These are phyloP conservation scores for Fraxinus latifolia DNA, from an alignment of 305 asterid species.

Conservation along the genomic window DNA sequence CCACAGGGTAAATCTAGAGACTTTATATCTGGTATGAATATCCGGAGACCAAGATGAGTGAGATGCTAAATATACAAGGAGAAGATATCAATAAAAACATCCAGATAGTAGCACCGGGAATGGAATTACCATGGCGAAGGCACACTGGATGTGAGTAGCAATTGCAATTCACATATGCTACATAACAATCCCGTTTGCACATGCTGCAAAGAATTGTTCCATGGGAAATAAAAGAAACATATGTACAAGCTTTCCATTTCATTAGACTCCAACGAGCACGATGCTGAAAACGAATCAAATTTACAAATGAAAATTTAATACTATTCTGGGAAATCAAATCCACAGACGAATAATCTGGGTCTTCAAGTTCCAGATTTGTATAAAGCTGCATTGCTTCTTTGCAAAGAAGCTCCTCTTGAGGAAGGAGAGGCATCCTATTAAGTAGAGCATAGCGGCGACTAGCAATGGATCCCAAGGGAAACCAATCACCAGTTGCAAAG, in stretches of 20 bases:
- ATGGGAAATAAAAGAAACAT: slow-evolving; percentile 52
- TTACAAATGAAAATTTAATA: slow-evolving; percentile 64
- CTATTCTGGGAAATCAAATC: slow-evolving; percentile 46
- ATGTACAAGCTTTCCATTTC: slow-evolving; percentile 44
- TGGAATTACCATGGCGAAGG: slow-evolving; percentile 77
- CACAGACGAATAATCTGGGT: slow-evolving; percentile 40
- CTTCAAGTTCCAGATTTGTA: slow-evolving; percentile 39
- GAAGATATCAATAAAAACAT: background rate
- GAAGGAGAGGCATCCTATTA: slow-evolving; percentile 79
- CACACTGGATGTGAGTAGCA: slow-evolving; percentile 75
- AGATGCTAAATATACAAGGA: background rate
- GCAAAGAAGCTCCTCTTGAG: slow-evolving; percentile 95
- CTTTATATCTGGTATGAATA: slow-evolving; percentile 50
- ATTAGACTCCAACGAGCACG: slow-evolving; percentile 75
- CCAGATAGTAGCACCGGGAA: slow-evolving; percentile 9
- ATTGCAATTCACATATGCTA: slow-evolving; percentile 73
- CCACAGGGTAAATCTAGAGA: slow-evolving; percentile 61
- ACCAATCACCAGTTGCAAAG: slow-evolving; percentile 93
- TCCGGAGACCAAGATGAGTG: slow-evolving; percentile 18
- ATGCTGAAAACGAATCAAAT: slow-evolving; percentile 79
- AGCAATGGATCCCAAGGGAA: slow-evolving; percentile 80
- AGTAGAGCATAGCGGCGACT: slow-evolving; percentile 88
- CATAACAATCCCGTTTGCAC: slow-evolving; percentile 88
- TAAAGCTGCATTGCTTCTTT: slow-evolving; percentile 79
- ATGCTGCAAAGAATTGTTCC: slow-evolving; percentile 85